Percentiles rank a stretch among this genome's conserved stretches.
Evolutionary conservation across 164 flowering plant genomes (phyloP).

Genomic region (Stephania cephalantha): DNA sequence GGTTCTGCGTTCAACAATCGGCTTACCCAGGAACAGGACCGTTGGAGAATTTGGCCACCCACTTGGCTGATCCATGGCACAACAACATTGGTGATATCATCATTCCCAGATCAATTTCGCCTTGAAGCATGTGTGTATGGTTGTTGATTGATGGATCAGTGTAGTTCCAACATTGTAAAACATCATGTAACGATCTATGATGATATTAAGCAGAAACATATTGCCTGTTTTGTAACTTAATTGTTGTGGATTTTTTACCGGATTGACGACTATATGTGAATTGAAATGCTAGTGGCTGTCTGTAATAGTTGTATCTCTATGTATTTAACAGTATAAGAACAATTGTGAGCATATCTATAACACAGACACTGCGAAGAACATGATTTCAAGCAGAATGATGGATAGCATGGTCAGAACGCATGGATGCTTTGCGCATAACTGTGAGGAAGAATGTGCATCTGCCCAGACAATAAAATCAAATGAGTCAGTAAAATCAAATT

Average conservation of each 20-base stretch:
- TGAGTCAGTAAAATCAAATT: neutral
- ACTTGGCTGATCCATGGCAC: constrained; percentile 99
- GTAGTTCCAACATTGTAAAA: constrained; percentile 20
- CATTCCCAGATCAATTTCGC: constrained; percentile 52
- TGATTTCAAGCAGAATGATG: constrained; percentile 3
- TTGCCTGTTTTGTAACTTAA: constrained; percentile 10
- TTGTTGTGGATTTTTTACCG: constrained; percentile 2
- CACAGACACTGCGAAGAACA: neutral
- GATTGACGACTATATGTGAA: neutral
- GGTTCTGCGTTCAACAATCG: constrained; percentile 88
- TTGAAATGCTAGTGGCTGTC: neutral
- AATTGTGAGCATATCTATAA: neutral
- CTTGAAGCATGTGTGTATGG: constrained; percentile 17
- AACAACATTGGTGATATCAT: constrained; percentile 86
- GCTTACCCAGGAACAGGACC: constrained; percentile 98
- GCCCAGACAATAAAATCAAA: constrained; percentile 4
- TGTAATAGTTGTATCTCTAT: constrained; percentile 2
- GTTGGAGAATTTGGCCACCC: constrained; percentile 95
- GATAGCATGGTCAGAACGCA: constrained; percentile 1
- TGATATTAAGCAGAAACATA: constrained; percentile 9
- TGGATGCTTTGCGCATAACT: constrained; percentile 1
- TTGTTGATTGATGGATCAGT: neutral
- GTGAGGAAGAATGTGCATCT: constrained; percentile 12
- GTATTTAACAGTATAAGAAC: neutral
- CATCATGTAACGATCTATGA: constrained; percentile 20